Evolutionary conservation across 805 yeast genomes (phyloP), one percentile per base, ranked within the genome.

Genomic region (Yamadazyma insecticola): DNA sequence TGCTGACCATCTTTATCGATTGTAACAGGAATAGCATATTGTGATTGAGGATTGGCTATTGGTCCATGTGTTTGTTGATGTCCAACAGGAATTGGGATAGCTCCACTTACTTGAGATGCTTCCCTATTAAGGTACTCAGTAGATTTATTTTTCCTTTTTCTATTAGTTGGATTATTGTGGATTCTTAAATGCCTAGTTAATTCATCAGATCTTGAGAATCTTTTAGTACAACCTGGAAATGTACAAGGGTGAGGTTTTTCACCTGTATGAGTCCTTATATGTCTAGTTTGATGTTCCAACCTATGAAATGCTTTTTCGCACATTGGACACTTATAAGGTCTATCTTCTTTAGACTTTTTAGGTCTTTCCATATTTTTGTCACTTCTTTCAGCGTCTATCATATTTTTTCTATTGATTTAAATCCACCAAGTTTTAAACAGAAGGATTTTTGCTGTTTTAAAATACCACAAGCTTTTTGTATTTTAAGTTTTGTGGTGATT

Each of bases 261-360:
- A 29, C 96, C 96, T 1, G 96, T 87, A 60, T 87, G 96, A 7
- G 95, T 87, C 36, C 96, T 68, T 44, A 88, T 81, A 54, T 87
- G 96, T 44, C 96, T 72, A 9, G 95, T 87, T 52, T 85, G 94
- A 55, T 87, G 96, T 55, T 87, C 96, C 28, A 87, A 63, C 39
- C 96, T 70, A 55, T 85, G 90, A 54, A 87, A 87, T 7, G 94
- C 86, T 60, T 86, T 84, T 30, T 76, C 78, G 57, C 96, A 87
- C 47, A 83, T 67, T 13, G 89, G 80, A 50, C 96, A 87, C 47
- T 78, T 77, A 66, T 83, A 88, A 3, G 96, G 96, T 41, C 95
- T 61, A 21, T 57, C 63, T 16, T 48, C 51, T 30, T 50, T 52
- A n/a, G n/a, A n/a, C n/a, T n/a, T n/a, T n/a, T n/a, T n/a, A n/a